Evolutionary conservation across 1,139 yeast genomes (phyloP).

Genomic region (Blastobotrys elegans): DNA sequence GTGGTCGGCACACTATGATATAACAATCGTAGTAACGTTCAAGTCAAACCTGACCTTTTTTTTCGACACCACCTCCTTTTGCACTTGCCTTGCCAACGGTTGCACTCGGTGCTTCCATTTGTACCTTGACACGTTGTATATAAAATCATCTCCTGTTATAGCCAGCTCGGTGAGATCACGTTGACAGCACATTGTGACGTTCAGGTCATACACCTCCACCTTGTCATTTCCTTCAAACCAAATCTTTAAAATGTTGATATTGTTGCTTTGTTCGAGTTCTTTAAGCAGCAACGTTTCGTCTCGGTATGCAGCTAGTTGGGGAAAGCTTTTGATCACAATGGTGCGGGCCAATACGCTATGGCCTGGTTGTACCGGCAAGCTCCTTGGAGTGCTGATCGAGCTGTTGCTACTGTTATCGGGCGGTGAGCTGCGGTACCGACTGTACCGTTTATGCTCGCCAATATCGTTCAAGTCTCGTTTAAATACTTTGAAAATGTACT

Average conservation of each 20-base stretch:
- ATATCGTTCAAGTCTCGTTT: not conserved
- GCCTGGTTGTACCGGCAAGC: not conserved
- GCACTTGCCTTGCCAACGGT: not conserved
- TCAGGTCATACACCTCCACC: not conserved
- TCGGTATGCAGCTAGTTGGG: not conserved
- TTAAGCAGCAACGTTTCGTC: not conserved
- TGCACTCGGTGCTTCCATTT: not conserved
- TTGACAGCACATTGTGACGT: not conserved
- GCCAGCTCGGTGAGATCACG: not conserved
- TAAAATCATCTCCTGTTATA: not conserved
- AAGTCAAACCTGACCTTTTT: not conserved
- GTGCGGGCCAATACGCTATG: not conserved
- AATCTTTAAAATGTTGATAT: not conserved
- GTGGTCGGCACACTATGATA: too few species aligned
- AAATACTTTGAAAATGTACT: not conserved
- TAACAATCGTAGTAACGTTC: too few species aligned
- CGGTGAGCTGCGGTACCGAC: not conserved
- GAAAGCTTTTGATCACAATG: not conserved
- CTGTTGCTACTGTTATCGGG: too few species aligned
- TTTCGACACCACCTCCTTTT: not conserved
- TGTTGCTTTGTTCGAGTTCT: not conserved
- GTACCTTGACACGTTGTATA: not conserved
- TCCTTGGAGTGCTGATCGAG: too few species aligned
- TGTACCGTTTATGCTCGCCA: not conserved
- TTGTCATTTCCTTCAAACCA: not conserved